A percentile compares a stretch with the other conserved stretches of the same genome.
Conservation (phyloP, 2,329 filamentous ascomycete species). For the Clonostachys rosea region DNA sequence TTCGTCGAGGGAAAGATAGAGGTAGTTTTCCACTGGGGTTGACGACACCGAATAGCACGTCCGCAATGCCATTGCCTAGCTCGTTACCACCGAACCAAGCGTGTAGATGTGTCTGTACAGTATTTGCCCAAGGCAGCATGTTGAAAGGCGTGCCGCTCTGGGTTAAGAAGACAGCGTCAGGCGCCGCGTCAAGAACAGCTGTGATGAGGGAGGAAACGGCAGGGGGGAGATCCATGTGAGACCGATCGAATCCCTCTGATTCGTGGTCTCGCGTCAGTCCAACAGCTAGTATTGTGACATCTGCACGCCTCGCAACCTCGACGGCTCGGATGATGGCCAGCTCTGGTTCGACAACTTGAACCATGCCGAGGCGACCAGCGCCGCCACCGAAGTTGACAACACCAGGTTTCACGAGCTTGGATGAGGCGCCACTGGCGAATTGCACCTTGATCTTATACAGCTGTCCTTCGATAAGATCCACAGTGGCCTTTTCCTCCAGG, state of each 20-base stretch:
- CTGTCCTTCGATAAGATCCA: constrained; percentile 53
- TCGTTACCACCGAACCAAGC: constrained; percentile 9
- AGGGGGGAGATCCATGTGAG: constrained; percentile 61
- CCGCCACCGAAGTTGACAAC: constrained; percentile 7
- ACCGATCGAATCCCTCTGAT: constrained; percentile 57
- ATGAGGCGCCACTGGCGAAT: constrained; percentile 43
- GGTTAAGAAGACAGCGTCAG: constrained; percentile 30
- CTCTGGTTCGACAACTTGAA: constrained; percentile 1
- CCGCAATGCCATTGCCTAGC: constrained; percentile 9
- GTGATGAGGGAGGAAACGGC: constrained; percentile 50
- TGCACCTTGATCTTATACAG: constrained; percentile 55
- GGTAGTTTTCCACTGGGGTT: constrained; percentile 62
- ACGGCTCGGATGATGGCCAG: constrained; percentile 6
- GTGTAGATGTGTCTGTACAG: constrained; percentile 27
- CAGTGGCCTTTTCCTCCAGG: constrained; percentile 44
- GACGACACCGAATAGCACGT: constrained; percentile 7
- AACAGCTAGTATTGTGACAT: constrained; percentile 46
- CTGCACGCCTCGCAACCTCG: constrained; percentile 41
- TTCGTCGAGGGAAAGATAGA: constrained; percentile 62
- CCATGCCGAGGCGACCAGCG: constrained; percentile 8
- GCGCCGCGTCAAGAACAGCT: constrained; percentile 22
- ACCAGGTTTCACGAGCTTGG: constrained; percentile 4
- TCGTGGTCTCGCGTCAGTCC: constrained; percentile 43
- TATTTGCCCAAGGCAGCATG: constrained; percentile 31
- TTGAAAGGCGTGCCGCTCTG: constrained; percentile 49